These are phyloP conservation scores for Jamesozyma piceae DNA, from an alignment of 805 yeast genomes.

Conservation along the genomic window DNA sequence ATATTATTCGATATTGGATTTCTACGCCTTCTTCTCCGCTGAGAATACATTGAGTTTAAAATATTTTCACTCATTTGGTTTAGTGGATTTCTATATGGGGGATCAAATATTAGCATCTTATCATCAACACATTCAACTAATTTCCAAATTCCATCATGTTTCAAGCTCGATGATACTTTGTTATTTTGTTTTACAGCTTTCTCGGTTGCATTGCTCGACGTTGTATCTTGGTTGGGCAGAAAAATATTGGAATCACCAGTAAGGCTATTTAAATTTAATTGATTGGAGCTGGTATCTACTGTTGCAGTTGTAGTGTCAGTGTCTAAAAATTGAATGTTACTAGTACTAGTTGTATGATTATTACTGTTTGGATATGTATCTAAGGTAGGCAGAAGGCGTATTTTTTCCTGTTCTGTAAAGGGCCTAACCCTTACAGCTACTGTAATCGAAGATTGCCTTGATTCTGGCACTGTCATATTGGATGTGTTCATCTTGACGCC, in stretches of 20 bases:
- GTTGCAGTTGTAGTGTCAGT: not conserved
- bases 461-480: constrained; percentile 1
- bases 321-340: not conserved
- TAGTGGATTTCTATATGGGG: constrained; percentile 59
- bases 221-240: not conserved
- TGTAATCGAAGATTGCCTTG: constrained; percentile 49
- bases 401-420: constrained; percentile 52
- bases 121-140: constrained; percentile 76
- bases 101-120: constrained; percentile 79
- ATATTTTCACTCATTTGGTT: constrained; percentile 25
- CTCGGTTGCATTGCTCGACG: not conserved
- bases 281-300: not conserved
- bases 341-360: not conserved
- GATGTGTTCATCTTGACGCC: too few relatives aligned
- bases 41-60: constrained; percentile 24
- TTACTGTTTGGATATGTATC: not conserved
- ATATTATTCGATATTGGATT: constrained; percentile 1
- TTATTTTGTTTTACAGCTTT: not conserved
- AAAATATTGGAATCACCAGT: constrained; percentile 2
- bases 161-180: not conserved
- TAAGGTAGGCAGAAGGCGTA: constrained; percentile 33
- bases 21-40: constrained; percentile 16
- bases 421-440: constrained; percentile 83
- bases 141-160: constrained; percentile 51
- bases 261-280: not conserved